These are phyloP conservation scores for Chlorophyllum brunneum DNA, from an alignment of 768 basidiomycete species.

Conservation along the genomic window DNA sequence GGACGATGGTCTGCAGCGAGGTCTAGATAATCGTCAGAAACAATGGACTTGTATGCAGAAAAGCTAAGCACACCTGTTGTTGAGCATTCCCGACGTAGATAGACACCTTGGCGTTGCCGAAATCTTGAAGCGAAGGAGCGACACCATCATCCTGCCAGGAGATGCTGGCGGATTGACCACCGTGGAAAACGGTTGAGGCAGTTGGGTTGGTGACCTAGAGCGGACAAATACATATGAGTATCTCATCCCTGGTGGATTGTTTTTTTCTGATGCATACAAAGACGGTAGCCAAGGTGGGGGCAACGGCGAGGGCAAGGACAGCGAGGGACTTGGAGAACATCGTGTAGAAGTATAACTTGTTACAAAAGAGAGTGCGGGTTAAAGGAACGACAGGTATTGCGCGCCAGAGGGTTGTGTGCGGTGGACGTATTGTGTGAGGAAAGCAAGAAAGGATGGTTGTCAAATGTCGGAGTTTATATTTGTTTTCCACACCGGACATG, in stretches of 20 bases:
- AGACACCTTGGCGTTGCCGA: constrained; percentile 48
- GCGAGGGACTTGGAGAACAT: constrained; percentile 53
- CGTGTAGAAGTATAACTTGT: constrained; percentile 30
- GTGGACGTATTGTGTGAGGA: constrained; percentile 10
- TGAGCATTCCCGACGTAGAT: constrained; percentile 61
- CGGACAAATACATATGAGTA: constrained; percentile 4
- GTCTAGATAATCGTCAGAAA: constrained; percentile 35
- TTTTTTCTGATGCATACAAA: constrained; percentile 39
- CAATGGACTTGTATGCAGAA: not conserved
- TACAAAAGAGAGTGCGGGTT: constrained; percentile 34
- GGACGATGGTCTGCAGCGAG: constrained; percentile 46
- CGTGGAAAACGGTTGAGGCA: constrained; percentile 39
- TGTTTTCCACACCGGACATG: not conserved
- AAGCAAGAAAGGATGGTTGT: not conserved
- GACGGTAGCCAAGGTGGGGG: constrained; percentile 52
- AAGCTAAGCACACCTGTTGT: constrained; percentile 46
- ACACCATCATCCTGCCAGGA: constrained; percentile 56
- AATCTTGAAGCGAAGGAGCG: constrained; percentile 44
- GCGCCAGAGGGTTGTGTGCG: constrained; percentile 13
- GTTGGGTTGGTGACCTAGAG: constrained; percentile 59
- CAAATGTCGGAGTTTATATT: constrained; percentile 9
- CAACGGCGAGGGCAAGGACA: constrained; percentile 46
- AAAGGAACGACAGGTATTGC: constrained; percentile 9
- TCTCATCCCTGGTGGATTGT: constrained; percentile 10
- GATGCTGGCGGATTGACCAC: constrained; percentile 46